These are phyloP conservation scores for Chaetomium olivaceum DNA, from an alignment of 2,329 filamentous ascomycete species.

Conservation along the genomic window DNA sequence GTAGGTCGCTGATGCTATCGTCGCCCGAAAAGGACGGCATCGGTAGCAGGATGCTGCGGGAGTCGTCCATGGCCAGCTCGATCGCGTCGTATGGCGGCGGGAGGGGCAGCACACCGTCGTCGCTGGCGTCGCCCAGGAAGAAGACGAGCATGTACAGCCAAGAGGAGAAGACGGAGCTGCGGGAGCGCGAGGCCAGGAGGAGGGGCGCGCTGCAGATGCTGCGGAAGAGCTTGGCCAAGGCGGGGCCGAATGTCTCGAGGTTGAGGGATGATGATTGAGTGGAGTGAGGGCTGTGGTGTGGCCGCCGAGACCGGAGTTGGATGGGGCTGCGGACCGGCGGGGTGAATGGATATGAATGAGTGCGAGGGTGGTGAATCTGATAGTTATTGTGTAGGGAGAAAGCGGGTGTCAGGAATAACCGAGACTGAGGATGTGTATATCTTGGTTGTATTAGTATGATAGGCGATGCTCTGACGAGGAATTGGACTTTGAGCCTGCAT, in stretches of 20 bases:
- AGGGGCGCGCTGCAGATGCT: constrained; percentile 56
- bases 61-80: constrained; percentile 46
- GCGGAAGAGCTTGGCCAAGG: constrained; percentile 50
- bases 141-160: constrained; percentile 63
- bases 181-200: constrained; percentile 54
- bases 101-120: constrained; percentile 28
- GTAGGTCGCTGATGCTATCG: constrained; percentile 38
- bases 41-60: constrained; percentile 34
- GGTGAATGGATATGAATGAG: neutral
- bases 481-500: neutral
- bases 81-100: constrained; percentile 39
- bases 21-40: constrained; percentile 36
- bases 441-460: constrained; percentile 9
- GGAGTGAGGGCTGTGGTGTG: neutral
- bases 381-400: neutral
- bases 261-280: constrained; percentile 34
- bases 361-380: neutral
- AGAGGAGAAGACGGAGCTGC: constrained; percentile 59
- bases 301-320: neutral
- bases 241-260: constrained; percentile 52
- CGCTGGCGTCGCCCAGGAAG: constrained; percentile 49
- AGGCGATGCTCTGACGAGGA: neutral
- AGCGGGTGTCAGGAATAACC: neutral
- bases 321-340: neutral
- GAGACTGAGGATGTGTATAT: constrained; percentile 1